Percentiles rank a stretch among this genome's conserved stretches.
These are phyloP conservation scores for Gloeopeniophorella convolvens DNA, from an alignment of 768 basidiomycete genomes.

Conservation along the genomic window DNA sequence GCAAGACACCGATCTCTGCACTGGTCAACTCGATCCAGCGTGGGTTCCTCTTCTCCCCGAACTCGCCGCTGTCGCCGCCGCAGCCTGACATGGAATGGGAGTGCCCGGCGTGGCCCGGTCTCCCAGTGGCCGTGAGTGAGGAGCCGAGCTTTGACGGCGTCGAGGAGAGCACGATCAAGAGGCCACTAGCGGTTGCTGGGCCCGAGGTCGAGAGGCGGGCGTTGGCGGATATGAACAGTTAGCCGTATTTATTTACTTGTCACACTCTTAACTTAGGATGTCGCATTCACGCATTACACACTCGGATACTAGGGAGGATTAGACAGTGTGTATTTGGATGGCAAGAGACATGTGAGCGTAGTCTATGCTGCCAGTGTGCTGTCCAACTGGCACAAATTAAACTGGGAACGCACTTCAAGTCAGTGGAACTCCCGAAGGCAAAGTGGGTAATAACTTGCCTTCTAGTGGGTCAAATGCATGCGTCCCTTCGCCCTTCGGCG, in stretches of 20 bases:
- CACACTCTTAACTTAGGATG: neutral
- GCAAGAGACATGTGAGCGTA: neutral
- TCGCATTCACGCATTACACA: neutral
- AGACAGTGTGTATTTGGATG: neutral
- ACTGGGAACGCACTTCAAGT: neutral
- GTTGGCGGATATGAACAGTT: slow-evolving; percentile 16
- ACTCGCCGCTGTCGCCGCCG: slow-evolving; percentile 55
- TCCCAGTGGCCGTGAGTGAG: neutral
- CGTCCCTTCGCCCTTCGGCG: slow-evolving; percentile 72
- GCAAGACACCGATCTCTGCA: slow-evolving; percentile 57
- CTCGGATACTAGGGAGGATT: neutral
- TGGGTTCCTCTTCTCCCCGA: slow-evolving; percentile 62
- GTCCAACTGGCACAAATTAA: neutral
- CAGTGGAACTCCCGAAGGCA: neutral
- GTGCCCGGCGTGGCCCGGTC: slow-evolving; percentile 17
- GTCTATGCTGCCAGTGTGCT: no score
- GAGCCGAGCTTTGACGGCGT: slow-evolving; percentile 15
- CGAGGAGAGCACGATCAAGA: slow-evolving; percentile 14
- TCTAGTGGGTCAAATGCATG: slow-evolving; percentile 71
- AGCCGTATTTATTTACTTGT: neutral
- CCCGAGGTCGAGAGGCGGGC: slow-evolving; percentile 14
- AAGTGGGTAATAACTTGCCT: neutral
- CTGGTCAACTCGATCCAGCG: slow-evolving; percentile 51
- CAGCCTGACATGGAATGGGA: slow-evolving; percentile 33
- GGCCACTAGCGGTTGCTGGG: neutral